Evolutionary conservation across 139 green algal genomes (phyloP).

Genomic region (Coccomyxa sp.): DNA sequence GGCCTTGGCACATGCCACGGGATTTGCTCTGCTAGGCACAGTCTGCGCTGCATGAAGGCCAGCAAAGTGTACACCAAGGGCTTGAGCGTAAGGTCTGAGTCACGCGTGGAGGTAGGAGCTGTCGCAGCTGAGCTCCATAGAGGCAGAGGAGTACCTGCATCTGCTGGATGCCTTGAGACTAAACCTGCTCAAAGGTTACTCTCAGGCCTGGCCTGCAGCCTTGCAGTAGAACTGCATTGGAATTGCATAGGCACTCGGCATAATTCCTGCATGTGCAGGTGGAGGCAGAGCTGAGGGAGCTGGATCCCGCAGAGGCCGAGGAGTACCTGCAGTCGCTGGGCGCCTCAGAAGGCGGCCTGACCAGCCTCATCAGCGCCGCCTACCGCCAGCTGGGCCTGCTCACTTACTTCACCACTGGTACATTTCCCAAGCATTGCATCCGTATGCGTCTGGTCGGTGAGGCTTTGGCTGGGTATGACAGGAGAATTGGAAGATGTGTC

Average conservation of each 20-base stretch:
- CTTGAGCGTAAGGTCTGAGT: too few species aligned
- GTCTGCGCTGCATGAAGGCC: too few species aligned
- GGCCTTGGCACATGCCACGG: too few species aligned
- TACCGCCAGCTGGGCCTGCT: slow-evolving; percentile 88
- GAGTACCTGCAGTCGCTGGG: slow-evolving; percentile 90
- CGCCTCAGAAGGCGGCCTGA: slow-evolving; percentile 77
- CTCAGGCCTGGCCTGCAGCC: neutral
- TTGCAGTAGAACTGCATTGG: neutral
- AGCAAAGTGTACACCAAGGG: too few species aligned
- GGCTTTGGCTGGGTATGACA: neutral
- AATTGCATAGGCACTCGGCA: neutral
- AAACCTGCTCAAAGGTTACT: neutral
- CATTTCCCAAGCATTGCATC: too few species aligned
- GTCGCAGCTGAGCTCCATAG: too few species aligned
- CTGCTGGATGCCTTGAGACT: too few species aligned
- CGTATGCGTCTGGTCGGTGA: neutral
- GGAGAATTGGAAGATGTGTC: too few species aligned
- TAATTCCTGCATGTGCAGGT: slow-evolving; percentile 39
- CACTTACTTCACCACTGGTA: slow-evolving; percentile 96
- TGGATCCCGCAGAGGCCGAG: slow-evolving; percentile 75
- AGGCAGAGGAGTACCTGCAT: too few species aligned
- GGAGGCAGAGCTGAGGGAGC: slow-evolving; percentile 90
- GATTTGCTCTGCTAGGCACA: too few species aligned
- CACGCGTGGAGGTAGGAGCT: too few species aligned
- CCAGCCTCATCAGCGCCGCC: slow-evolving; percentile 48